Evolutionary conservation across 805 yeast genomes (phyloP).

Genomic region (Hanseniaspora meyeri): DNA sequence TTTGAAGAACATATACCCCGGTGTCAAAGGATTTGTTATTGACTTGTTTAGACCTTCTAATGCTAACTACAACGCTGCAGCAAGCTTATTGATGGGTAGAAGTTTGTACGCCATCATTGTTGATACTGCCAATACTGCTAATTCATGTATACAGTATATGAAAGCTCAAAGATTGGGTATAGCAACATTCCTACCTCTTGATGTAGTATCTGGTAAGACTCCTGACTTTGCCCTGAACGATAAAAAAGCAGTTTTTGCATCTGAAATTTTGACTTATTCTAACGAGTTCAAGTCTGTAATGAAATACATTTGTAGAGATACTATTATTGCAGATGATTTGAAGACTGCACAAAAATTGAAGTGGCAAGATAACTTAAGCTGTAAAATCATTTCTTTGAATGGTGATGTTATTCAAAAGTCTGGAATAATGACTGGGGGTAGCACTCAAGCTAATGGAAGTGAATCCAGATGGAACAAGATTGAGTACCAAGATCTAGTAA

Average conservation of each 20-base stretch:
- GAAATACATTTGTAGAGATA: constrained; percentile 63
- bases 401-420: constrained; percentile 77
- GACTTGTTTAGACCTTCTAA: constrained; percentile 72
- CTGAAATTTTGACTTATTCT: constrained; percentile 65
- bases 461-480: constrained; percentile 59
- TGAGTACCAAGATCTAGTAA: constrained; percentile 43
- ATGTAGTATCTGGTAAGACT: constrained; percentile 50
- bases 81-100: constrained; percentile 65
- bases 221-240: constrained; percentile 35
- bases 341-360: constrained; percentile 57
- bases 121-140: constrained; percentile 54
- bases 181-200: constrained; percentile 81
- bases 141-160: constrained; percentile 63
- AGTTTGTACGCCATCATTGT: constrained; percentile 77
- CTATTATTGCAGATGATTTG: constrained; percentile 65
- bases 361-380: constrained; percentile 48
- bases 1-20: constrained; percentile 64
- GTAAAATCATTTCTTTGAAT: constrained; percentile 65
- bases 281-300: constrained; percentile 60
- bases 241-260: constrained; percentile 32
- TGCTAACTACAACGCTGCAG: constrained; percentile 58
- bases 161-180: constrained; percentile 77
- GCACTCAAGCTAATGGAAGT: constrained; percentile 30
- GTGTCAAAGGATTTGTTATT: constrained; percentile 68
- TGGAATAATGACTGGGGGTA: constrained; percentile 90